A percentile compares a stretch with the other conserved stretches of the same genome.
phyloP scores from a whole-genome alignment of 163 green algal species.

The Chlorella variabilis region DNA sequence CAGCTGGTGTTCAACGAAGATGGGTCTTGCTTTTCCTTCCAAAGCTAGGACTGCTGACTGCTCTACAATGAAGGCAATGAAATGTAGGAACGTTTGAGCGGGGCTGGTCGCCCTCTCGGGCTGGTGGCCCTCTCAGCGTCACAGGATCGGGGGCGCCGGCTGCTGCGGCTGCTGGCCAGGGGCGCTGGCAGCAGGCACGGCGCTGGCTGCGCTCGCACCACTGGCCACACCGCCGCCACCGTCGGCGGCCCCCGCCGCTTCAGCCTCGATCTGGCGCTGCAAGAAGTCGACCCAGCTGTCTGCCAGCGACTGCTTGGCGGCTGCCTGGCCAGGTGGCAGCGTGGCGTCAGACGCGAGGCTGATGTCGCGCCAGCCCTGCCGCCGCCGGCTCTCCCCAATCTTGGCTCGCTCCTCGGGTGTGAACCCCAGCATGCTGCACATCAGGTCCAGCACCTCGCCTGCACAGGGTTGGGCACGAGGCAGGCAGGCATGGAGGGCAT shows the following conservation, averaged over 20 bases:
- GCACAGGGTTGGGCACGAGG: neutral
- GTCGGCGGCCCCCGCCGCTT: constrained; percentile 7
- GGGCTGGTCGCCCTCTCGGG: too few species aligned
- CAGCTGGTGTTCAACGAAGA: too few species aligned
- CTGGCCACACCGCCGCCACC: neutral
- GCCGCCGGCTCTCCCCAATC: constrained; percentile 25
- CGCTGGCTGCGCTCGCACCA: neutral
- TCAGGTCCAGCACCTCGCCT: constrained; percentile 76
- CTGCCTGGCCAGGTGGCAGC: neutral
- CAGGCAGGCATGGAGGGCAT: neutral
- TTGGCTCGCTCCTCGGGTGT: constrained; percentile 21
- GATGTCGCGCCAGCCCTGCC: constrained; percentile 15
- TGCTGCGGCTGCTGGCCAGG: neutral
- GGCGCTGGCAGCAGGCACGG: neutral
- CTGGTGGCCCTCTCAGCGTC: too few species aligned
- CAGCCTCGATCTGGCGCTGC: constrained; percentile 38
- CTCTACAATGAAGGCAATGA: too few species aligned
- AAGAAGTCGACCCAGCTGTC: constrained; percentile 52
- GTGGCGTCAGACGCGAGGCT: constrained; percentile 21
- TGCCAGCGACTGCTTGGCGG: constrained; percentile 31
- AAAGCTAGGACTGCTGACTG: too few species aligned
- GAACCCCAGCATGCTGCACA: constrained; percentile 55
- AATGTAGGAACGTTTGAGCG: too few species aligned
- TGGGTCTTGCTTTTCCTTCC: too few species aligned
- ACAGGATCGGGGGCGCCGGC: neutral